Evolutionary conservation across 1,284 basidiomycete species (phyloP).

Genomic region (Pholiota adiposa): DNA sequence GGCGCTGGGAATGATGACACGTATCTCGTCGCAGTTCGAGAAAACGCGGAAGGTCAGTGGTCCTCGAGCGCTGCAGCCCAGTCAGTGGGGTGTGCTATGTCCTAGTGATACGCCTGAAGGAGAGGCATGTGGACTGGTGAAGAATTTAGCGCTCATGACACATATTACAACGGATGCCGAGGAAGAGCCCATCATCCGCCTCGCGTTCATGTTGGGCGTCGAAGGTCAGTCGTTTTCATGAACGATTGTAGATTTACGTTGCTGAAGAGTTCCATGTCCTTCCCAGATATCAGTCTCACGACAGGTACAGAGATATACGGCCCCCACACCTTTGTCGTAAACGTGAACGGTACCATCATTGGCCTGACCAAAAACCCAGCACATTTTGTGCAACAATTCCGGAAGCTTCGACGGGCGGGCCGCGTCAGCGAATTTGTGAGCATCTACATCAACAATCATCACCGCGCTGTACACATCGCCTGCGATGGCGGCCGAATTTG

Average conservation of each 20-base stretch:
- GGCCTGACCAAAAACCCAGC: conserved; percentile 89
- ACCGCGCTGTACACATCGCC: conserved; percentile 95
- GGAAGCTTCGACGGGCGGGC: conserved; percentile 90
- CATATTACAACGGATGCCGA: conserved; percentile 99
- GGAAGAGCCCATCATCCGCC: conserved; percentile 89
- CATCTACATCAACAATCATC: conserved; percentile 96
- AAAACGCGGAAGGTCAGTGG: conserved; percentile 99
- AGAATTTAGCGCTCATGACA: conserved; percentile 99
- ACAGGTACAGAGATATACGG: conserved; percentile 98
- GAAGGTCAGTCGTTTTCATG: conserved; percentile 66
- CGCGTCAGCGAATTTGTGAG: conserved; percentile 97
- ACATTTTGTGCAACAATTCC: conserved; percentile 90
- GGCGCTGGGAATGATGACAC: conserved; percentile 99
- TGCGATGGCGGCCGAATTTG: conserved; percentile 98
- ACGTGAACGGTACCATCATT: conserved; percentile 96
- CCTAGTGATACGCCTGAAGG: conserved; percentile 99
- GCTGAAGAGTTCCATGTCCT: conserved; percentile 12
- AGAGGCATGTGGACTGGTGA: conserved; percentile 98
- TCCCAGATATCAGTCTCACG: conserved; percentile 85
- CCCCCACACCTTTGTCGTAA: conserved; percentile 91
- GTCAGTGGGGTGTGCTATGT: conserved; percentile 99
- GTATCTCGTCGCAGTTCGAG: conserved; percentile 98
- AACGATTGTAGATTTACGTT: not conserved
- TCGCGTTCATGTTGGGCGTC: conserved; percentile 94
- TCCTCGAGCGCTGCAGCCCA: conserved; percentile 95